Base-by-base conservation (phyloP, 2,329 filamentous ascomycete genomes). In the Hypoxylon sp. region DNA sequence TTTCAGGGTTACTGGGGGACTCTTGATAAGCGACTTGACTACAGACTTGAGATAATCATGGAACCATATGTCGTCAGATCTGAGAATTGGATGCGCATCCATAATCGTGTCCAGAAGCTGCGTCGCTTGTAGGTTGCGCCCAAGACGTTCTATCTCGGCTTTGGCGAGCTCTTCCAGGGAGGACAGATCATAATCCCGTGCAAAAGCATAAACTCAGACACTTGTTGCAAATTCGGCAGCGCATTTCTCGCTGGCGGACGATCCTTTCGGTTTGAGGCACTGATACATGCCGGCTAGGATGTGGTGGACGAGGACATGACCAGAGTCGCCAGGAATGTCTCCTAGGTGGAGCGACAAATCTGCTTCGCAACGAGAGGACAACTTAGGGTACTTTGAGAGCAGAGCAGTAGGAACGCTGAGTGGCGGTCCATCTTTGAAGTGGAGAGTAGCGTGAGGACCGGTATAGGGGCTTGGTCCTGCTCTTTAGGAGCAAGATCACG, bases 251-350 rank as follows among this genome's bases (percentile, higher is more conserved):
- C 55, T 20, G 3, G 25, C 44, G 14, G 67, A 66, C 0, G 35
- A 49, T 33, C 72, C 71, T 55, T 70, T 59, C 14, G 70, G 73
- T 35, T 63, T 64, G 14, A 76, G 71, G 22, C 67, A 73, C 51
- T 76, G 71, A 40, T 75, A 76, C 11, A 61, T 72, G 55, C 61
- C 68, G 10, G 74, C 73, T 4, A 73, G 71, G 49, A 76, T 65
- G 53, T 72, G 72, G 49, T 75, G 72, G 48, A 73, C 73, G 13
- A 76, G 58, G 20, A 73, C 63, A 56, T 76, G 74, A 11, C 72
- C 69, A 46, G 66, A 51, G 5, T 53, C 48, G 2, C 61, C 61
- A 40, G 69, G 60, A 6, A 76, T 59, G 25, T 80, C 20, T 14
- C 58, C 35, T 1, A 73, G 22, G 17, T 51, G 44, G 10, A 60